Base-by-base conservation (phyloP, 179 eudicot species). In the Spinacia oleracea region DNA sequence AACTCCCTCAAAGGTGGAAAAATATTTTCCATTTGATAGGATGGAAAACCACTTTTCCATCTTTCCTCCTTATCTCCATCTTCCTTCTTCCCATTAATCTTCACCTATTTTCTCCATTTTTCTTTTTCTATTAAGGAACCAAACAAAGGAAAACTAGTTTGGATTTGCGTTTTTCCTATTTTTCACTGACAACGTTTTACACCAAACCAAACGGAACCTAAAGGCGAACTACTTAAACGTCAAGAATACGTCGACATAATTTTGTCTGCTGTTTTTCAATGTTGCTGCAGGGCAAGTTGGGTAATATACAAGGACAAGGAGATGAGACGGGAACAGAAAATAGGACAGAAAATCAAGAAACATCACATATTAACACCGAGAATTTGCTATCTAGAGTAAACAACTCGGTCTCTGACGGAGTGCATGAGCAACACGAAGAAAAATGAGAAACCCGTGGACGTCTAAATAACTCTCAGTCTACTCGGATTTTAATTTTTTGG, bases 361-460 rank as follows among this genome's bases (percentile, higher is more conserved):
- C 59, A 9, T 48, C 80, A 40, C 90, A 87, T 4, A 76, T 88
- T 35, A 85, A 84, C 55, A 92, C 95, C 0, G 96, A 89, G 78
- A 88, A 94, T 81, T 79, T 94, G 62, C 88, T 89, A 34, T 85
- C 93, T 18, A 88, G 86, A 85, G 93, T 94, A 35, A 79, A 92
- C 80, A 88, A 86, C 71, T 67, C 90, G 3, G 83, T 85, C 50
- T 86, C 90, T 8, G 80, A 82, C 55, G 82, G 82, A 72, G 76
- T 70, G n/a, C 79, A 73, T 35, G 78, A 80, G 72, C 79, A 29
- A 77, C 68, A 51, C 7, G 79, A 31, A 42, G 55, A 59, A 69
- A 73, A 51, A 34, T 65, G 72, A 72, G 56, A 59, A 59, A 15
- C 75, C 25, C 15, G n/a, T 75, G 32, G 7, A 58, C 1, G 15